Base-by-base conservation (phyloP, 2,329 filamentous ascomycete genomes). In the Cordyceps javanica region DNA sequence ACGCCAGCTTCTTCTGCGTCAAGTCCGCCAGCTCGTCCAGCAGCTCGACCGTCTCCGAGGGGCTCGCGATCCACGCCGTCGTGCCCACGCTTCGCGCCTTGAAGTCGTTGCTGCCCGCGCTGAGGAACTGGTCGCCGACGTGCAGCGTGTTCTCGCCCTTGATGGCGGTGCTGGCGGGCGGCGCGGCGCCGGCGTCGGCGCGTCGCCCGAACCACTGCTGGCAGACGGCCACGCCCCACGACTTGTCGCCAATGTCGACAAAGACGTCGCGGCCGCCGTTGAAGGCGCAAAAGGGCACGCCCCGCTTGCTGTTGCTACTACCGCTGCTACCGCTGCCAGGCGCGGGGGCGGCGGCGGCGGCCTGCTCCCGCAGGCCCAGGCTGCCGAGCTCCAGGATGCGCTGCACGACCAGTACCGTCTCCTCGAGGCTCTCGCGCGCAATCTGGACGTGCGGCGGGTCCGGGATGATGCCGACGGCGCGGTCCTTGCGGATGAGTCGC, bases 191-290 rank as follows among this genome's bases (percentile, higher is more conserved):
- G 41, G 13, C 44, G 64, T 25, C 57, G 11, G 46, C 53, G 8
- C 53, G 67, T 53, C 69, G 83, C 23, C 88, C 89, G 69, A 97
- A 96, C 77, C 91, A 96, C 59, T 87, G 82, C 75, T 99, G 94
- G 70, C 92, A 97, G 4, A 92, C 91, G 34, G 89, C 81, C 3
- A 99, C 94, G 62, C 94, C 94, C 89, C 92, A 96, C 55, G 88
- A 91, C 75, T 99, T 99, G 75, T 99, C 94, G 57, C 94, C 94
- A 67, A 99, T 97, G 70, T 99, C 94, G 55, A 99, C 92, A 73
- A 99, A 99, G 42, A 97, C 91, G 70, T 99, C 94, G 61, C 94
- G 93, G 11, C 94, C 94, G 55, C 93, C 94, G 71, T 99, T 99
- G 78, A 99, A 99, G 23, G 94, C 94, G 69, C 94, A 99, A 69